Evolutionary conservation across 2,329 filamentous ascomycete genomes (phyloP).

Genomic region (Diaporthe citrichinensis): DNA sequence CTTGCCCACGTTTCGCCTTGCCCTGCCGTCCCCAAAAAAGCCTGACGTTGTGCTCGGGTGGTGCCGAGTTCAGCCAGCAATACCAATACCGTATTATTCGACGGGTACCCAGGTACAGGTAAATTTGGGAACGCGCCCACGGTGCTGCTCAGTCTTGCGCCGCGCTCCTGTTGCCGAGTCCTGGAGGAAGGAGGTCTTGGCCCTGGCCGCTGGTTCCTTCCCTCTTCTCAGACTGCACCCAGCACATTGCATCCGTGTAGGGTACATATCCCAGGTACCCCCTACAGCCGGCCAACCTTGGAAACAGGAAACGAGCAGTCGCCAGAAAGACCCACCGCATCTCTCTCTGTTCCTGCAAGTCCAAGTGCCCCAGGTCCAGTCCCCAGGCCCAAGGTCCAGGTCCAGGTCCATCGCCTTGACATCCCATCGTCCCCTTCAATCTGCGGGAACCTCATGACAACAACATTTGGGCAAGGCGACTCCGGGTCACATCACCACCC

Average conservation of each 20-base stretch:
- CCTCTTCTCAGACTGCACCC: constrained; percentile 3
- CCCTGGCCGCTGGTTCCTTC: constrained; percentile 26
- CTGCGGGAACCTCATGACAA: constrained; percentile 29
- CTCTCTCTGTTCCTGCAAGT: constrained; percentile 26
- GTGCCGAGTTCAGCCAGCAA: constrained; percentile 15
- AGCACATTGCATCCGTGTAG: neutral
- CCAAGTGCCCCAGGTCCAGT: constrained; percentile 2
- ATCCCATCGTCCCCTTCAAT: constrained; percentile 18
- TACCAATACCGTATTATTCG: neutral
- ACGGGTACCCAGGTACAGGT: neutral
- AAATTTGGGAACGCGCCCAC: neutral
- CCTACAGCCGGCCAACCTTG: constrained; percentile 10
- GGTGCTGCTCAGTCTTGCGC: neutral
- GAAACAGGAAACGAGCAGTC: constrained; percentile 25
- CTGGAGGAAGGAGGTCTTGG: constrained; percentile 17
- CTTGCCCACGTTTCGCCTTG: constrained; percentile 10
- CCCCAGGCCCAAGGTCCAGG: neutral
- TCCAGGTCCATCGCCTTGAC: constrained; percentile 17
- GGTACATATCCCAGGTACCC: constrained; percentile 12
- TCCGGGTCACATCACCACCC: constrained; percentile 18
- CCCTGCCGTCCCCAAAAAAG: neutral
- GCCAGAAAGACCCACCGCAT: constrained; percentile 13
- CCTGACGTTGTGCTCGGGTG: constrained; percentile 26
- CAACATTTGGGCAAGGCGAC: constrained; percentile 13
- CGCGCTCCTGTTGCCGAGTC: constrained; percentile 10